Conservation (phyloP, 2,329 filamentous ascomycete species). For the Calcarisporium arbuscula region DNA sequence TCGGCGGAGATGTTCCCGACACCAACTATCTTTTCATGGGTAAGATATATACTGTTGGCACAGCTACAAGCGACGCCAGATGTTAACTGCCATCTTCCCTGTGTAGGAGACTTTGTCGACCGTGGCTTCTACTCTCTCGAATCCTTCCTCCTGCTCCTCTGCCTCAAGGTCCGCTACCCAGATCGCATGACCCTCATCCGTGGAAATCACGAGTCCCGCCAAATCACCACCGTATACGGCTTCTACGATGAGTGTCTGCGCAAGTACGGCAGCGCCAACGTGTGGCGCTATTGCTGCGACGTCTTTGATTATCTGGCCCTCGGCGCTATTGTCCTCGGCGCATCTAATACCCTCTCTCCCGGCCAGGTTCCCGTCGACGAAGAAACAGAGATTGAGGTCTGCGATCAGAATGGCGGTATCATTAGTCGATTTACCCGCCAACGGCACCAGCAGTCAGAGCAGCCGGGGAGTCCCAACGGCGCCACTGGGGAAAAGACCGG, state of each 20-base stretch:
- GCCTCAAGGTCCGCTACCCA: constrained; percentile 93
- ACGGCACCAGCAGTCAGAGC: constrained; percentile 14
- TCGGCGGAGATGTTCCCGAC: constrained; percentile 88
- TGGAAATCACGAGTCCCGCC: constrained; percentile 91
- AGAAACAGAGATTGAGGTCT: constrained; percentile 87
- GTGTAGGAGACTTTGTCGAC: constrained; percentile 85
- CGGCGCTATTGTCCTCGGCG: constrained; percentile 84
- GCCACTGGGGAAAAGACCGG: constrained; percentile 42
- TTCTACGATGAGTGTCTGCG: constrained; percentile 97
- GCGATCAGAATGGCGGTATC: constrained; percentile 75
- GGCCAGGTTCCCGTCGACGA: constrained; percentile 51
- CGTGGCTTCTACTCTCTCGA: constrained; percentile 97
- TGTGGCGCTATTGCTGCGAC: constrained; percentile 96
- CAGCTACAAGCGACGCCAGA: no score
- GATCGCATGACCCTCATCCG: constrained; percentile 95
- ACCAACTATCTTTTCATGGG: constrained; percentile 98
- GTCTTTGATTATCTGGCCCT: constrained; percentile 96
- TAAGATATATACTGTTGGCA: no score
- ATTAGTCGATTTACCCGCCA: constrained; percentile 64
- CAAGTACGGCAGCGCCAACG: constrained; percentile 94
- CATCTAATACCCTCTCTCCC: constrained; percentile 56
- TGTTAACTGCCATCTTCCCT: not conserved
- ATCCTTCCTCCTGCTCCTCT: constrained; percentile 90
- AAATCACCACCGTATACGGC: constrained; percentile 95
- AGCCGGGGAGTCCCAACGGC: constrained; percentile 19